These are phyloP conservation scores for Chlorella ohadii DNA, from an alignment of 139 green algal species.

Conservation along the genomic window DNA sequence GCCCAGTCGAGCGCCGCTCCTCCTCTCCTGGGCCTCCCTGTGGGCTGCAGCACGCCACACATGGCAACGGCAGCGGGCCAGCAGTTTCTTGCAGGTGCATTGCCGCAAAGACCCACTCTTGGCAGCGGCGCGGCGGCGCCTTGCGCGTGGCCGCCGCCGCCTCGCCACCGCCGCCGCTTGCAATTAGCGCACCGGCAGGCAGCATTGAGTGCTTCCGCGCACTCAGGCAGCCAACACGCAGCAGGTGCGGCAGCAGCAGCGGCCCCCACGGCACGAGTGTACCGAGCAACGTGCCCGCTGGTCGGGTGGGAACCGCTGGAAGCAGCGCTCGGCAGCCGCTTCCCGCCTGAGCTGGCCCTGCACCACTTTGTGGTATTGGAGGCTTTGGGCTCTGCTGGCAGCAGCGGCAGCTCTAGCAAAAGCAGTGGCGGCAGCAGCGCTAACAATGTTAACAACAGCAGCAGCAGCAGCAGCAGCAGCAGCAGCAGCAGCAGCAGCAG, in stretches of 20 bases:
- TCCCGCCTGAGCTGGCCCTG: neutral
- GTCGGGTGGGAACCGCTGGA: slow-evolving; percentile 25
- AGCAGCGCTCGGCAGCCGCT: neutral
- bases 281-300: slow-evolving; percentile 1
- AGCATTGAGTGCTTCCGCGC: no score
- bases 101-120: no score
- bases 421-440: no score
- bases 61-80: no score
- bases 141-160: neutral
- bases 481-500: neutral
- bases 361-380: slow-evolving; percentile 23
- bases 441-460: no score
- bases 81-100: no score
- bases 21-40: no score
- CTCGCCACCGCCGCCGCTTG: neutral
- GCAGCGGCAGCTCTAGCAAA: neutral
- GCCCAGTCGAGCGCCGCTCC: no score
- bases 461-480: neutral
- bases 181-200: no score
- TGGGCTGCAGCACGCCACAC: no score
- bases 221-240: no score
- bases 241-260: neutral
- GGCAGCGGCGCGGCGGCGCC: no score
- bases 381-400: neutral
- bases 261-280: neutral